A percentile compares a stretch with the other conserved stretches of the same genome.
phyloP scores from a whole-genome alignment of 2,329 filamentous ascomycete genomes.

The Chrysosporium queenslandicum region DNA sequence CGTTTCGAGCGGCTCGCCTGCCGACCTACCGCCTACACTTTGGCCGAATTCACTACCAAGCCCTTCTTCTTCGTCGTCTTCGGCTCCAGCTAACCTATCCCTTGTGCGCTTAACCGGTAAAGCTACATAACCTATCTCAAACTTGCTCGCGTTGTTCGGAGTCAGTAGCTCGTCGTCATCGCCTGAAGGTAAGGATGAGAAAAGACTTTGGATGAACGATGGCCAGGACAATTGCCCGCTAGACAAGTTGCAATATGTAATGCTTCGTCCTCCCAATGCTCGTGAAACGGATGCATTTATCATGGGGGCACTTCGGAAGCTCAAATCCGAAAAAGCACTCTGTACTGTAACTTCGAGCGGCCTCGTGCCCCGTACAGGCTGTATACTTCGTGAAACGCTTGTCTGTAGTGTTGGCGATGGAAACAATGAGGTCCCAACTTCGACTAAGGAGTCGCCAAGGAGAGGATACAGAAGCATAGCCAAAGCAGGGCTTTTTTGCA shows the following conservation, averaged over 20 bases:
- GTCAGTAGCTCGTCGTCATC: not conserved
- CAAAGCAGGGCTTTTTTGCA: constrained; percentile 20
- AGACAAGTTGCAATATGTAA: constrained; percentile 29
- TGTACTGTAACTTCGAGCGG: constrained; percentile 28
- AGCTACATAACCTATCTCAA: constrained; percentile 29
- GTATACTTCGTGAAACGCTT: constrained; percentile 25
- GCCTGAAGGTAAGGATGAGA: constrained; percentile 14
- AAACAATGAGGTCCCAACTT: constrained; percentile 24
- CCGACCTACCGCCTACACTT: constrained; percentile 17
- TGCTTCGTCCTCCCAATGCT: constrained; percentile 24
- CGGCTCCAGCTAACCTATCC: constrained; percentile 1
- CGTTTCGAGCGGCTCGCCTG: constrained; percentile 23
- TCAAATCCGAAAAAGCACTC: constrained; percentile 24
- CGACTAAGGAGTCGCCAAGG: constrained; percentile 26
- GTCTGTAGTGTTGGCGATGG: constrained; percentile 26
- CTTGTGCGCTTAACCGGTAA: constrained; percentile 18
- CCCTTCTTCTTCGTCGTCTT: constrained; percentile 22
- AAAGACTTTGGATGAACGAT: constrained; percentile 16
- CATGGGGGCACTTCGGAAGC: constrained; percentile 23
- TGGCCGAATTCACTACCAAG: constrained; percentile 21
- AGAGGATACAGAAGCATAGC: constrained; percentile 21
- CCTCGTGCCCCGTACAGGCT: constrained; percentile 25
- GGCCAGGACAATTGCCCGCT: constrained; percentile 34
- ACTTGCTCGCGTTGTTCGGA: constrained; percentile 19
- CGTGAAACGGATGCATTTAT: constrained; percentile 27